These are phyloP conservation scores for Ilex aquifolium DNA, from an alignment of 257 asterid species.

Conservation along the genomic window DNA sequence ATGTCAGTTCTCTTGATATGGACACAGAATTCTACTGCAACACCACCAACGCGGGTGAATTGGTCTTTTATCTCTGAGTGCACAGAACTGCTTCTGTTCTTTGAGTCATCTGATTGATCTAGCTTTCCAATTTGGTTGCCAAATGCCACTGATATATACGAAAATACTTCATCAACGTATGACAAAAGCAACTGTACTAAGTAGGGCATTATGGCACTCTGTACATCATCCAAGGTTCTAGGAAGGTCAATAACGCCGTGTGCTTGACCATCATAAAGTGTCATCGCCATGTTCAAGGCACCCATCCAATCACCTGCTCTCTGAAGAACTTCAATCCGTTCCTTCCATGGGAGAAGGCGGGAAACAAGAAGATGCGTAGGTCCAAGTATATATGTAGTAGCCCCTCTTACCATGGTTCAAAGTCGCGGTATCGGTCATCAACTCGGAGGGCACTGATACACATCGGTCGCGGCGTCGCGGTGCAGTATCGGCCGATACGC, in stretches of 20 bases:
- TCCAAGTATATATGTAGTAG: constrained; percentile 77
- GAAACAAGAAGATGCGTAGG: constrained; percentile 64
- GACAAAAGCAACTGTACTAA: constrained; percentile 74
- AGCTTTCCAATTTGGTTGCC: constrained; percentile 44
- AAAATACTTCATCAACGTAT: constrained; percentile 85
- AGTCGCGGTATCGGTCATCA: no score
- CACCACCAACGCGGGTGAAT: constrained; percentile 90
- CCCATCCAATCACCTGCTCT: constrained; percentile 99
- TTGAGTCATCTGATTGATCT: constrained; percentile 41
- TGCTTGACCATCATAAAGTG: constrained; percentile 86
- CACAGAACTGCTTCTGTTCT: constrained; percentile 11
- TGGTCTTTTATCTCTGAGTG: constrained; percentile 69
- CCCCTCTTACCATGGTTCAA: no score
- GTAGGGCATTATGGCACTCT: constrained; percentile 68
- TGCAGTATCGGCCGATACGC: no score
- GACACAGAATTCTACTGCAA: constrained; percentile 93
- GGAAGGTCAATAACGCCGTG: constrained; percentile 94
- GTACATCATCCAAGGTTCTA: constrained; percentile 58
- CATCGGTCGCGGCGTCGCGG: no score
- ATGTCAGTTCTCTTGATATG: constrained; percentile 87
- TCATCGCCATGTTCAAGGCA: constrained; percentile 86
- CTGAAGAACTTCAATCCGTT: constrained; percentile 76
- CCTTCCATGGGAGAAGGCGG: constrained; percentile 99
- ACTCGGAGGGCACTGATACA: no score
- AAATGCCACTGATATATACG: constrained; percentile 75